These are phyloP conservation scores for Flaveria robusta DNA, from an alignment of 129 eudicot genomes.

Conservation along the genomic window DNA sequence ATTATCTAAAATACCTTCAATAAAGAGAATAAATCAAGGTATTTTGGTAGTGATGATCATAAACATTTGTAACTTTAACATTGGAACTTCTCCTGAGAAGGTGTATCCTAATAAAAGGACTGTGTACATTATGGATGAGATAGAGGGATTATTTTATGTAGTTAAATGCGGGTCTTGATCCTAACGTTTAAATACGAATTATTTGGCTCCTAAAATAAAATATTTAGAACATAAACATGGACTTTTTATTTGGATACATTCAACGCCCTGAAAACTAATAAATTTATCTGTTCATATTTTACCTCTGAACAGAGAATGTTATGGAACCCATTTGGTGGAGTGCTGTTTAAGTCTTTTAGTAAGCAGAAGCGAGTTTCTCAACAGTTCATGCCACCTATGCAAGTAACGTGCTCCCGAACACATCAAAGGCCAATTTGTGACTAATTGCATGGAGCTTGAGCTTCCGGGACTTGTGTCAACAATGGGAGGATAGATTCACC, in stretches of 20 bases:
- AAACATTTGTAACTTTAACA: not conserved
- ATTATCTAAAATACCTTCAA: not conserved
- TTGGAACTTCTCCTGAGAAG: not conserved
- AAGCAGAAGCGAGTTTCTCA: slow-evolving; percentile 18
- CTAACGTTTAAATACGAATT: not conserved
- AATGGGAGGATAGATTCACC: slow-evolving; percentile 24
- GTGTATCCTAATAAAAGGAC: not conserved
- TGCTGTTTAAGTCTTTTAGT: slow-evolving; percentile 32
- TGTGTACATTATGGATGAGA: not conserved
- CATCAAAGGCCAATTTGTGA: slow-evolving; percentile 33
- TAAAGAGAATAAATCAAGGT: not conserved
- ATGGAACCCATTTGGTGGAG: slow-evolving; percentile 36
- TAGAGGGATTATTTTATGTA: not conserved
- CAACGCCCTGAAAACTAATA: slow-evolving; percentile 6
- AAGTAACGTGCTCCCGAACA: slow-evolving; percentile 26
- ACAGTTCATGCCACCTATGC: slow-evolving; percentile 32
- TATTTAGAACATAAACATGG: slow-evolving; percentile 1
- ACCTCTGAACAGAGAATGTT: slow-evolving; percentile 29
- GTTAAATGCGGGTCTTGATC: not conserved
- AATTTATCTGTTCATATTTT: not conserved
- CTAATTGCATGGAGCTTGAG: slow-evolving; percentile 28
- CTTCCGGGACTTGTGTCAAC: slow-evolving; percentile 32
- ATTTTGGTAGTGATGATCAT: slow-evolving; percentile 4
- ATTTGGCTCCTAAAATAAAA: not conserved
- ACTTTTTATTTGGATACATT: not conserved